Conservation (phyloP, 208 protist species). For the Leishmania guyanensis region DNA sequence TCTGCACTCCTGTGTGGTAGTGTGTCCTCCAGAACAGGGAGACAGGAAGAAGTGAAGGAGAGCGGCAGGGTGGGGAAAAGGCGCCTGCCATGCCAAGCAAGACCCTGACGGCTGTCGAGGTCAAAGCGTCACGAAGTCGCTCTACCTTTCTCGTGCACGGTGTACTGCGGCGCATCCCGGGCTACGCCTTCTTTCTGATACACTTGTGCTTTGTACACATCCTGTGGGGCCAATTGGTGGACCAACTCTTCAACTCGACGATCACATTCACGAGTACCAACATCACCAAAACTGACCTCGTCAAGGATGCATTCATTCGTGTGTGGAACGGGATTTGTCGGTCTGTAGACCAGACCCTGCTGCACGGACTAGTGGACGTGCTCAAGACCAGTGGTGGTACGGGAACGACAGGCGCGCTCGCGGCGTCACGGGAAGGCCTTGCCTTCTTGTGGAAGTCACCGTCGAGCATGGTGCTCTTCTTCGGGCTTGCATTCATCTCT, state of each 20-base stretch:
- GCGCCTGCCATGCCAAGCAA: neutral
- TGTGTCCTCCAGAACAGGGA: neutral
- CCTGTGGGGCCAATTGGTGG: conserved; percentile 31
- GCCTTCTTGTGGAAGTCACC: conserved; percentile 32
- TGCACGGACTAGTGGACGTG: conserved; percentile 26
- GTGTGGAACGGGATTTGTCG: conserved; percentile 12
- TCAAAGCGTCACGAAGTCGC: neutral
- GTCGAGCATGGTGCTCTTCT: conserved; percentile 35
- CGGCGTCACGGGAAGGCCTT: conserved; percentile 10
- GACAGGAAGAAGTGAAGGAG: neutral
- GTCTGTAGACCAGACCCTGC: conserved; percentile 25
- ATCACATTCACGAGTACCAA: conserved; percentile 18
- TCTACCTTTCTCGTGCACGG: conserved; percentile 21
- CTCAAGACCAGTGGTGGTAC: conserved; percentile 13
- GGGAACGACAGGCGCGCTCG: neutral
- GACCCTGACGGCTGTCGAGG: neutral
- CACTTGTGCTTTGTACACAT: conserved; percentile 39
- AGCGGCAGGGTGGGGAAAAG: neutral
- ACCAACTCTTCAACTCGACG: conserved; percentile 29
- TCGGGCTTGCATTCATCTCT: conserved; percentile 28
- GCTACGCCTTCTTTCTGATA: conserved; percentile 31
- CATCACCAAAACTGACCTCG: conserved; percentile 6
- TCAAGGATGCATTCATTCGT: neutral
- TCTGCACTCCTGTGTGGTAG: neutral
- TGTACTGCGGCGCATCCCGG: conserved; percentile 28